These are phyloP conservation scores for Neofusicoccum parvum DNA, from an alignment of 2,329 filamentous ascomycete genomes.

Conservation along the genomic window DNA sequence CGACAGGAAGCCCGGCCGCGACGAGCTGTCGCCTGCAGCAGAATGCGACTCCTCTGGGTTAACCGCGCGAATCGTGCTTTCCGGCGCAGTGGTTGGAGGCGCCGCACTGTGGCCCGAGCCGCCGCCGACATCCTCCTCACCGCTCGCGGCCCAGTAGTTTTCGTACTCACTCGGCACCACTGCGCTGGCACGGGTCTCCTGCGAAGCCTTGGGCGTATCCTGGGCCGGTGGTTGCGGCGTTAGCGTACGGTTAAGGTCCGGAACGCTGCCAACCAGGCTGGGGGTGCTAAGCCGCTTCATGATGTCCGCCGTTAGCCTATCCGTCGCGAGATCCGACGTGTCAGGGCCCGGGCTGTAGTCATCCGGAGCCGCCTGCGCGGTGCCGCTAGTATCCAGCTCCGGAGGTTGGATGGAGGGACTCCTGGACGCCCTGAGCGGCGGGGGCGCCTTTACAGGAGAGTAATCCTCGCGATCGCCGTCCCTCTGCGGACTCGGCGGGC, in stretches of 20 bases:
- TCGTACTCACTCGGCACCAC: constrained; percentile 69
- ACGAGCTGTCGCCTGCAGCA: constrained; percentile 8
- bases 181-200: constrained; percentile 58
- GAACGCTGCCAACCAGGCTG: constrained; percentile 4
- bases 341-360: constrained; percentile 52
- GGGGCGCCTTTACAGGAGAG: constrained; percentile 29
- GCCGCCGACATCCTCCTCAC: constrained; percentile 25
- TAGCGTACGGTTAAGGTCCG: background rate
- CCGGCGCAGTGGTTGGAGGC: constrained; percentile 7
- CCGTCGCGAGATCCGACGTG: constrained; percentile 67
- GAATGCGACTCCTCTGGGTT: constrained; percentile 3
- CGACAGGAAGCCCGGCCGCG: constrained; percentile 25
- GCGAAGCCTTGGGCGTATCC: constrained; percentile 20
- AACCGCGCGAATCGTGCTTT: constrained; percentile 13
- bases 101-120: constrained; percentile 1
- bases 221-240: constrained; percentile 3
- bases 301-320: constrained; percentile 73
- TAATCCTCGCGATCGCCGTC: constrained; percentile 25
- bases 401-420: constrained; percentile 25
- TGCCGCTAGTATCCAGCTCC: constrained; percentile 21
- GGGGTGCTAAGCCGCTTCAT: constrained; percentile 63
- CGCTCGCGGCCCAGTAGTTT: constrained; percentile 62
- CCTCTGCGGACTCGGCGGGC: constrained; percentile 47
- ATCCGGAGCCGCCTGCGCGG: background rate
- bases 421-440: constrained; percentile 36